Evolutionary conservation across 2,329 filamentous ascomycete genomes (phyloP).

Genomic region (Seiridium unicorne): DNA sequence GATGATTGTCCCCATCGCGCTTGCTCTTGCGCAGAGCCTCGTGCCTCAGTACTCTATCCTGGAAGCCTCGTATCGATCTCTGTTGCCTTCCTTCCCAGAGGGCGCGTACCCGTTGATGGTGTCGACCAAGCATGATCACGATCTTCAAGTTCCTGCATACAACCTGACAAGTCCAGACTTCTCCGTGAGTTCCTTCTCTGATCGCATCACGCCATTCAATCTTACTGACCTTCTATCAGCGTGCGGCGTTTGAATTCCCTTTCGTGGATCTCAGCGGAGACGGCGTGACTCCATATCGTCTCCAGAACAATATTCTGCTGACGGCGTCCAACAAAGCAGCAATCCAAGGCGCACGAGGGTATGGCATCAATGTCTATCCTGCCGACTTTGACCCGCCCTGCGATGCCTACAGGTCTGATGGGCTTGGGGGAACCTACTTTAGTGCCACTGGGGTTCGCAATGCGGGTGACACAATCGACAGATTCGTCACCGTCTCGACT

Average conservation of each 20-base stretch:
- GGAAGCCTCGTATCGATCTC: constrained; percentile 42
- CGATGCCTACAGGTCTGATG: constrained; percentile 42
- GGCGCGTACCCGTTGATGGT: constrained; percentile 53
- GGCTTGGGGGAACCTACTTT: constrained; percentile 20
- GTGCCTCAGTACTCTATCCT: constrained; percentile 52
- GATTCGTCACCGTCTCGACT: constrained; percentile 27
- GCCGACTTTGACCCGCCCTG: constrained; percentile 44
- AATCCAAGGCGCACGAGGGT: constrained; percentile 40
- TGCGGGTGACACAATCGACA: background rate
- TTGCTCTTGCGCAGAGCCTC: constrained; percentile 41
- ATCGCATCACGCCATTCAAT: background rate
- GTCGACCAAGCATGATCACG: constrained; percentile 49
- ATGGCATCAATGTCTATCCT: constrained; percentile 42
- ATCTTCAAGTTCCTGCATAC: constrained; percentile 40
- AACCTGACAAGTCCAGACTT: constrained; percentile 44
- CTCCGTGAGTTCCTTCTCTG: constrained; percentile 33
- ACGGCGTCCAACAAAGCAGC: constrained; percentile 39
- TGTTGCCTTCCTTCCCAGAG: constrained; percentile 47
- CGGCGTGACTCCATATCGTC: constrained; percentile 49
- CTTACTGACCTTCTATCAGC: constrained; percentile 31
- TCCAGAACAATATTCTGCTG: constrained; percentile 46
- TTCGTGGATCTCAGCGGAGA: constrained; percentile 53
- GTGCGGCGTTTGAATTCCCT: constrained; percentile 51
- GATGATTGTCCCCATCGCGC: constrained; percentile 48
- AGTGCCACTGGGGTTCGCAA: background rate